A percentile compares a stretch with the other conserved stretches of the same genome.
These are phyloP conservation scores for Botryotinia convoluta DNA, from an alignment of 2,329 filamentous ascomycete genomes.

Conservation along the genomic window DNA sequence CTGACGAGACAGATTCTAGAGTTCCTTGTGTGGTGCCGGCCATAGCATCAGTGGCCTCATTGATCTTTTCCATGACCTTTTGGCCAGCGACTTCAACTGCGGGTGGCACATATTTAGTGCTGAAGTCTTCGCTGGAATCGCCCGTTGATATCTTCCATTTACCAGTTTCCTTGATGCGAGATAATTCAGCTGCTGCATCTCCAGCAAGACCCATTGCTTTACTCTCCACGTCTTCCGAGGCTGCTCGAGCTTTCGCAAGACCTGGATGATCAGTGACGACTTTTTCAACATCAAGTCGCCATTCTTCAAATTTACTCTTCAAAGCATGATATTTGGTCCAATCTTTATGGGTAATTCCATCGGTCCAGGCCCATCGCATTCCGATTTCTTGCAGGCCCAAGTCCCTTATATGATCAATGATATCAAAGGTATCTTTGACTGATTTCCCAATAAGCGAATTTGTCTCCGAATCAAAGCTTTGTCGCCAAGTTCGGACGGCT, in stretches of 20 bases:
- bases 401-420: constrained; percentile 66
- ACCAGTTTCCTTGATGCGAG: constrained; percentile 76
- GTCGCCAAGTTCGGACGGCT: constrained; percentile 61
- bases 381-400: constrained; percentile 71
- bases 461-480: constrained; percentile 57
- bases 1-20: constrained; percentile 33
- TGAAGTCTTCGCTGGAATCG: constrained; percentile 78
- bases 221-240: constrained; percentile 68
- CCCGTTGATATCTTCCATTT: constrained; percentile 76
- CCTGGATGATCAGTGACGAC: constrained; percentile 72
- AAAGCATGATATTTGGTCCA: constrained; percentile 94
- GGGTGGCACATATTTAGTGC: constrained; percentile 60
- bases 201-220: constrained; percentile 79
- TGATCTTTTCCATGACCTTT: constrained; percentile 33
- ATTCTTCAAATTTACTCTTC: constrained; percentile 77
- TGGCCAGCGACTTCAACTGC: constrained; percentile 49
- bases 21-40: constrained; percentile 32
- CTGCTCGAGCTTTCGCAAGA: constrained; percentile 64
- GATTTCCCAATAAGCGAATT: constrained; percentile 55
- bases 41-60: constrained; percentile 33
- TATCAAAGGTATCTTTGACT: constrained; percentile 62
- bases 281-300: constrained; percentile 77
- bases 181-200: constrained; percentile 74
- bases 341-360: constrained; percentile 93
- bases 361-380: constrained; percentile 87